Evolutionary conservation across 116 monocot species (phyloP).

Genomic region (Posidonia oceanica): DNA sequence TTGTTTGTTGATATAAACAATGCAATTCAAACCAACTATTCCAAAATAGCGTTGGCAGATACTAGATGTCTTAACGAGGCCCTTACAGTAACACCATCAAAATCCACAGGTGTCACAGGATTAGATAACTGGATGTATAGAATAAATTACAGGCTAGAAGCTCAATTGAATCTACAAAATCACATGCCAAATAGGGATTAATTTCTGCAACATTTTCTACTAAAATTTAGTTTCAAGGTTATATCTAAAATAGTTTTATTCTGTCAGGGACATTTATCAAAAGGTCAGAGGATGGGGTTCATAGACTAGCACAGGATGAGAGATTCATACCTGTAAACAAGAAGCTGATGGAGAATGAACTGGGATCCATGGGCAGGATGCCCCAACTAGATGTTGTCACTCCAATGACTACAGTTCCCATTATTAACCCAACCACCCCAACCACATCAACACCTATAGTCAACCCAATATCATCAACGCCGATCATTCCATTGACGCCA

Average conservation of each 20-base stretch:
- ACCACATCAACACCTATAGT: slow-evolving; percentile 4
- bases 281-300: neutral
- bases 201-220: too few species aligned
- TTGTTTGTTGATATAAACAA: too few species aligned
- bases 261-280: neutral
- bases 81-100: too few species aligned
- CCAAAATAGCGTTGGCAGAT: too few species aligned
- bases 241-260: neutral
- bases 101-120: too few species aligned
- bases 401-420: slow-evolving; percentile 16
- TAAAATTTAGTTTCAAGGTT: too few species aligned
- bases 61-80: too few species aligned
- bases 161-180: too few species aligned
- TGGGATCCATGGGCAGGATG: neutral
- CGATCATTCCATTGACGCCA: neutral
- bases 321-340: neutral
- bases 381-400: slow-evolving; percentile 3
- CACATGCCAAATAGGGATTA: too few species aligned
- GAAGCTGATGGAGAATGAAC: neutral
- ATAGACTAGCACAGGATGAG: neutral
- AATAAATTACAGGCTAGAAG: too few species aligned
- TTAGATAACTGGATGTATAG: too few species aligned
- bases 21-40: too few species aligned
- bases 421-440: slow-evolving; percentile 16
- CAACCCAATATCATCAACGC: slow-evolving; percentile 2